These are phyloP conservation scores for Letharia columbiana DNA, from an alignment of 495 filamentous ascomycete species.

Conservation along the genomic window DNA sequence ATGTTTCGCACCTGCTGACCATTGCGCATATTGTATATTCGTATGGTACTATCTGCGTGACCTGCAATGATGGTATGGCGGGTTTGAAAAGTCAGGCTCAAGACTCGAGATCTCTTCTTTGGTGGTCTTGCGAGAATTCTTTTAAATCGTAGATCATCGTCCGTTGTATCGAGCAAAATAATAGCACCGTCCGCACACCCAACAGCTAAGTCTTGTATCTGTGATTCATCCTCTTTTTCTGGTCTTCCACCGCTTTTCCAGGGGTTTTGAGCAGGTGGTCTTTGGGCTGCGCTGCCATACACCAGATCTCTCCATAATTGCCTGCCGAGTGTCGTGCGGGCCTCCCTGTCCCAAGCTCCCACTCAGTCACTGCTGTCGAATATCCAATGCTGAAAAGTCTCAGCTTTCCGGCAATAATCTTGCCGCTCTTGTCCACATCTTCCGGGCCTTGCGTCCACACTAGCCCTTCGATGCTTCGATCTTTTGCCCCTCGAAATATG, in stretches of 20 bases:
- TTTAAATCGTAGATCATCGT: conserved; percentile 66
- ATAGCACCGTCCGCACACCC: conserved; percentile 90
- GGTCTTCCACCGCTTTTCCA: conserved; percentile 25
- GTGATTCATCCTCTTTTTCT: conserved; percentile 40
- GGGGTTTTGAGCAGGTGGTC: conserved; percentile 33
- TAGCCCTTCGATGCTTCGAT: conserved; percentile 80
- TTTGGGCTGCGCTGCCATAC: conserved; percentile 78
- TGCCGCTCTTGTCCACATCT: conserved; percentile 51
- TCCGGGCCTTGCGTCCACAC: conserved; percentile 83
- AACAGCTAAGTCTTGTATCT: conserved; percentile 67
- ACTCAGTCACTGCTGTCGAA: conserved; percentile 85
- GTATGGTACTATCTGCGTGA: conserved; percentile 85
- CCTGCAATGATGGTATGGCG: conserved; percentile 76
- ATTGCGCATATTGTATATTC: conserved; percentile 78
- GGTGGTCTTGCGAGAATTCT: conserved; percentile 60
- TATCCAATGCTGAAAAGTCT: conserved; percentile 96
- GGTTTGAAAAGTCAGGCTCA: conserved; percentile 84
- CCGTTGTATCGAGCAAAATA: conserved; percentile 74
- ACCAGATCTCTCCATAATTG: conserved; percentile 95
- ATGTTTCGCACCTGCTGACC: conserved; percentile 67
- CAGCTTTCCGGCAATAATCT: conserved; percentile 58
- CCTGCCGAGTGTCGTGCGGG: conserved; percentile 77
- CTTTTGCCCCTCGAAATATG: conserved; percentile 72
- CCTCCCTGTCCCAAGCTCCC: conserved; percentile 72
- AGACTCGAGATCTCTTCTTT: conserved; percentile 71